Conservation (phyloP, 129 eudicot species). For the Escallonia rubra region DNA sequence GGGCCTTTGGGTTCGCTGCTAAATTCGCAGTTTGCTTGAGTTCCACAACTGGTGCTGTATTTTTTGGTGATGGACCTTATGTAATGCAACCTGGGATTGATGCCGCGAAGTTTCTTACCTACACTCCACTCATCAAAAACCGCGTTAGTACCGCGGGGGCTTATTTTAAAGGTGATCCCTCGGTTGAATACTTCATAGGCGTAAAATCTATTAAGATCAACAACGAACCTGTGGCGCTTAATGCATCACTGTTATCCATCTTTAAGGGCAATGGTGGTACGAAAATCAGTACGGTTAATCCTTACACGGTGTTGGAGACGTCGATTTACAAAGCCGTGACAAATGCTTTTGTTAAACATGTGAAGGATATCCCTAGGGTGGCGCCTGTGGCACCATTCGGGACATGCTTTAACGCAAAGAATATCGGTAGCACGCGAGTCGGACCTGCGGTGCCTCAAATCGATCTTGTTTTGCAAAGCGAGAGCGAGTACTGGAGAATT, state of each 20-base stretch:
- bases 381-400: conserved; percentile 35
- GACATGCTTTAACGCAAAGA: conserved; percentile 16
- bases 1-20: conserved; percentile 14
- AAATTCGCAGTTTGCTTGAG: conserved; percentile 34
- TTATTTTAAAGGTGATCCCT: conserved; percentile 4
- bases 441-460: conserved; percentile 33
- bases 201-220: conserved; percentile 18
- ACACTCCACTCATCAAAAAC: conserved; percentile 34
- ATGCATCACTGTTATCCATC: conserved; percentile 26
- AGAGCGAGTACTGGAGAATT: conserved; percentile 29
- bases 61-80: conserved; percentile 17
- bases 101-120: conserved; percentile 19
- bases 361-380: conserved; percentile 16
- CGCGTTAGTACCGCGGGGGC: neutral
- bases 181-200: conserved; percentile 19
- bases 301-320: conserved; percentile 36
- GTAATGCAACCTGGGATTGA: neutral
- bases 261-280: conserved; percentile 40
- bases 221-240: conserved; percentile 15
- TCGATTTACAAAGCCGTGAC: conserved; percentile 28
- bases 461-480: conserved; percentile 23
- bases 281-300: conserved; percentile 30
- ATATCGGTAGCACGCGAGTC: conserved; percentile 15
- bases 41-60: conserved; percentile 27
- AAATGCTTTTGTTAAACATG: conserved; percentile 13